Evolutionary conservation across 1,284 basidiomycete genomes (phyloP).

Genomic region (Agroathelia rolfsii): DNA sequence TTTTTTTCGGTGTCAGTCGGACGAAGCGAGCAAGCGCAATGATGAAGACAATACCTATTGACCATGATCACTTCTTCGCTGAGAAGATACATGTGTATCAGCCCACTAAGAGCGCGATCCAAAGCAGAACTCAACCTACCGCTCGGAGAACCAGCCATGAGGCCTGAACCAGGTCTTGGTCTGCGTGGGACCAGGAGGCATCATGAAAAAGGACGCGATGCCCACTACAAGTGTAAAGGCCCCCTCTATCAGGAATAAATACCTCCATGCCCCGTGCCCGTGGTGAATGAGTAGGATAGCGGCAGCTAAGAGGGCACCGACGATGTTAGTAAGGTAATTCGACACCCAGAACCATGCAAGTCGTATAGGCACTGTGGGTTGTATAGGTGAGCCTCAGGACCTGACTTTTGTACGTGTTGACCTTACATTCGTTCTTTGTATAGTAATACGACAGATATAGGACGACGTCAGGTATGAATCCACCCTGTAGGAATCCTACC

Average conservation of each 20-base stretch:
- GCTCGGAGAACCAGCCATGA: slow-evolving; percentile 41
- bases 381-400: too few species aligned
- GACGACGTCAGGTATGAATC: slow-evolving; percentile 54
- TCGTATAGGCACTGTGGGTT: slow-evolving; percentile 43
- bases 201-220: slow-evolving; percentile 48
- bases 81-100: background rate
- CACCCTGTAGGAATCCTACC: slow-evolving; percentile 32
- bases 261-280: slow-evolving; percentile 49
- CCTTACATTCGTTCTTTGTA: slow-evolving; percentile 43
- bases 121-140: slow-evolving; percentile 16
- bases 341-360: slow-evolving; percentile 65
- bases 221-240: slow-evolving; percentile 44
- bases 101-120: slow-evolving; percentile 2
- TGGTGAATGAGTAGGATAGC: slow-evolving; percentile 54
- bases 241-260: slow-evolving; percentile 53
- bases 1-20: background rate
- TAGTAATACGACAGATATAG: slow-evolving; percentile 65
- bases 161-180: slow-evolving; percentile 56
- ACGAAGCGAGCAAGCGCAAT: background rate
- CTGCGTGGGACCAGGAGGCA: slow-evolving; percentile 62
- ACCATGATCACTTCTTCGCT: slow-evolving; percentile 51
- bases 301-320: slow-evolving; percentile 53
- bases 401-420: too few species aligned
- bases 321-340: slow-evolving; percentile 42
- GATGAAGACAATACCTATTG: slow-evolving; percentile 27